A percentile compares a stretch with the other conserved stretches of the same genome.
Conservation (phyloP, 768 basidiomycete species). For the Phaeotremella skinneri region DNA sequence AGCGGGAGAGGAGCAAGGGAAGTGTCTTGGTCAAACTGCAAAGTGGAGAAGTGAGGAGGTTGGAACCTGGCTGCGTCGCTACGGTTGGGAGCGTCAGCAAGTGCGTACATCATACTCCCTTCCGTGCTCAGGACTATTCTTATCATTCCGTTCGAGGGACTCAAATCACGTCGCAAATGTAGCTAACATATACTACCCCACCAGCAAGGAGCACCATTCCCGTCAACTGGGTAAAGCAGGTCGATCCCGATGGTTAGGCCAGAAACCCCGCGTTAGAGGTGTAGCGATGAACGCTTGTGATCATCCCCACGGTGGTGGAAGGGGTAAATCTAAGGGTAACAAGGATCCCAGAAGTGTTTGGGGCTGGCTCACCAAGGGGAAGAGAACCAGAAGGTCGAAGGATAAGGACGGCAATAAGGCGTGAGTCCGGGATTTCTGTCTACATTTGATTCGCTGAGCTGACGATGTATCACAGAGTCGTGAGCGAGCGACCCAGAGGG, state of each 20-base stretch:
- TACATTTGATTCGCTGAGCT: not conserved
- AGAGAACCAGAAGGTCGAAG: constrained; percentile 79
- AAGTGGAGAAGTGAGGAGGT: constrained; percentile 86
- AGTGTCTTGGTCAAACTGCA: constrained; percentile 66
- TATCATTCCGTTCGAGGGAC: too few species aligned
- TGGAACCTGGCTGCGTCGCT: constrained; percentile 72
- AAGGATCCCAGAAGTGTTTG: constrained; percentile 88
- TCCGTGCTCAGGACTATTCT: too few species aligned
- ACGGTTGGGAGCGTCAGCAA: constrained; percentile 93
- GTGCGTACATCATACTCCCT: constrained; percentile 32
- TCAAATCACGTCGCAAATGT: too few species aligned
- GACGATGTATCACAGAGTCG: constrained; percentile 33
- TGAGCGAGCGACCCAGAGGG: constrained; percentile 47
- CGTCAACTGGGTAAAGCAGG: constrained; percentile 88
- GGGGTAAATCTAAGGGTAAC: constrained; percentile 95
- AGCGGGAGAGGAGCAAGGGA: constrained; percentile 31
- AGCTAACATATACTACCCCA: constrained; percentile 3
- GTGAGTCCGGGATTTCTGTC: constrained; percentile 28
- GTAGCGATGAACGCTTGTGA: constrained; percentile 91
- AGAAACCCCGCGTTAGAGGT: constrained; percentile 82
- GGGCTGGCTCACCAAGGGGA: constrained; percentile 91
- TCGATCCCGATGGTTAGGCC: constrained; percentile 77
- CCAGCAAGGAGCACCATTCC: constrained; percentile 72
- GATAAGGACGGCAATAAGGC: constrained; percentile 80
- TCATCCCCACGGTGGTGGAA: constrained; percentile 85